Base-by-base conservation (phyloP, 148 eudicot species). In the Spergularia marina region DNA sequence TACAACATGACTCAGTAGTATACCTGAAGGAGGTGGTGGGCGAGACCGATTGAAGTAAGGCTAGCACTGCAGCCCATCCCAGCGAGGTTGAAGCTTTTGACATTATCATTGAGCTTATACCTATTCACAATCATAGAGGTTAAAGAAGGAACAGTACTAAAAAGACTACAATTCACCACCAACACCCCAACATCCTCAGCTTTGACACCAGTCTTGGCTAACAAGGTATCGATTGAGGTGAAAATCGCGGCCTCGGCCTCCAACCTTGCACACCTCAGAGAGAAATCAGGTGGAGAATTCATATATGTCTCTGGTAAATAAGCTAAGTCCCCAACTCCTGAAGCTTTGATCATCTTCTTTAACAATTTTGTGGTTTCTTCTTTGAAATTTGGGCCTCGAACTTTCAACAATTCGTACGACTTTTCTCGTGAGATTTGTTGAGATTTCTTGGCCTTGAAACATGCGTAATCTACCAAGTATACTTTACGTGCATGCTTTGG, bases 1-100 rank as follows among this genome's bases (percentile, higher is more conserved):
- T n/a, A n/a, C n/a, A n/a, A n/a, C n/a, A n/a, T n/a, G n/a, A n/a
- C n/a, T n/a, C n/a, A n/a, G n/a, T n/a, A n/a, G n/a, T n/a, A 41
- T 74, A 83, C 86, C 78, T 91, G 96, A 25, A 91, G 85, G 12
- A 91, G 57, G 52, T 91, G 87, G 13, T 89, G 59, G 1, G 96
- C 96, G 3, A 91, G 73, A 58, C 87, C 90, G 3, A 91, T 79
- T 0, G 96, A 83, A 1, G 89, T 87, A 0, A 89, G 68, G 10
- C 90, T 91, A 0, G 87, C 86, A 68, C 89, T 85, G 44, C 96
- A 91, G 3, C 96, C 96, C 96, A 91, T 91, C 0, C 96, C 96
- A 7, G 91, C 83, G 17, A 91, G 65, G 58, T 89, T 91, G 49
- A 70, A 89, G 78, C 88, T 89, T 81, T 72, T 76, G 25, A 78